Evolutionary conservation across 306 rosid genomes (phyloP), one percentile per base, ranked within the genome.

Genomic region (Trichosanthes truncata): DNA sequence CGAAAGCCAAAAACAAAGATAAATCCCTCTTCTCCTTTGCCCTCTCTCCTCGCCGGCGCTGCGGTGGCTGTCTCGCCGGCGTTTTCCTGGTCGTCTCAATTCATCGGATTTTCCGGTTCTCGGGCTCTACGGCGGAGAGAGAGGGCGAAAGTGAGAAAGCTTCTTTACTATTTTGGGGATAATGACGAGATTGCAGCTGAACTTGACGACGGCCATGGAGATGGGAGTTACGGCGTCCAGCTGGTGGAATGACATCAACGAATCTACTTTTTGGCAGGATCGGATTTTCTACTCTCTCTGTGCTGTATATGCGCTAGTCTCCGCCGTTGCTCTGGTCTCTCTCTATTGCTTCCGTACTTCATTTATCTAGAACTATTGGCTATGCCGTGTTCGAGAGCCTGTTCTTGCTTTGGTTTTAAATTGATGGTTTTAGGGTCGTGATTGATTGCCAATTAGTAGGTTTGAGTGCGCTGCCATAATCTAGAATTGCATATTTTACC

Each of bases 241-340:
- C 48, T 88, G 92, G 96, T 94, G 97, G 97, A 83, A 90, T 53
- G 80, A 89, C 26, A 68, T 89, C 87, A 87, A 85, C 81, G 68
- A 81, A 38, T 88, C 95, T 14, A 31, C 84, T 26, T 61, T 3
- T 12, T 95, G 90, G 87, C 97, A 90, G 76, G 71, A 74, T 78
- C 91, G 87, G 55, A 77, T 93, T 78, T 90, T 92, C 87, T 95
- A 82, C 88, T 49, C 84, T 49, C 97, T 95, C 55, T 90, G 91
- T 74, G 95, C 90, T 15, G 85, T 91, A 80, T 95, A 91, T 61
- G 93, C 96, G 17, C 85, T 95, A 15, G 93, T 95, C 81, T 90
- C 98, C 78, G 79, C 83, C 82, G 82, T 91, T 13, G 98, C 98
- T 80, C 86, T 95, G 84, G 98, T 92, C 51, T 62, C 61, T 61